A percentile compares a stretch with the other conserved stretches of the same genome.
phyloP scores from a whole-genome alignment of 768 basidiomycete genomes.

The Trametes cingulata region DNA sequence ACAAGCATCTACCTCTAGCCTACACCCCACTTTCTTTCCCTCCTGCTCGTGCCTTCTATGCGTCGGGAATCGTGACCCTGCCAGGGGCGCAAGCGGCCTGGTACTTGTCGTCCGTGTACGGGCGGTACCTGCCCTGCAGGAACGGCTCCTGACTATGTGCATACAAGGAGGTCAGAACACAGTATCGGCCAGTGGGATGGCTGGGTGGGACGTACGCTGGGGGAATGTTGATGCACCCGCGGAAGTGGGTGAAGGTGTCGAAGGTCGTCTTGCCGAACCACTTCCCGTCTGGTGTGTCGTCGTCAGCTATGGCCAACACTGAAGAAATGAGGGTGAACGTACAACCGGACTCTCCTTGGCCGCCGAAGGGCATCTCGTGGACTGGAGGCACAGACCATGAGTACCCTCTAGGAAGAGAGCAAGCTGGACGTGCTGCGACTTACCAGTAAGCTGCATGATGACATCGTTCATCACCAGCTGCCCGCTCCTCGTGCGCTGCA shows the following conservation, averaged over 20 bases:
- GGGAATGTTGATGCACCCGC: constrained; percentile 28
- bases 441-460: constrained; percentile 53
- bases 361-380: constrained; percentile 49
- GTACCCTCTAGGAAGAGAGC: background rate
- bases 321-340: constrained; percentile 27
- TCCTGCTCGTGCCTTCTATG: background rate
- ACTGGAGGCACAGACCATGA: constrained; percentile 28
- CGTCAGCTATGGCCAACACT: background rate
- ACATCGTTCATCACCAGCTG: constrained; percentile 60
- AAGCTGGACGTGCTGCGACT: constrained; percentile 11
- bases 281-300: constrained; percentile 47
- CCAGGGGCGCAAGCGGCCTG: constrained; percentile 5
- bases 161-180: too few species aligned
- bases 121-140: constrained; percentile 32
- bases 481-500: constrained; percentile 58
- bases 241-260: constrained; percentile 37
- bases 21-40: background rate
- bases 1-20: background rate
- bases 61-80: constrained; percentile 14
- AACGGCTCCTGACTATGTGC: constrained; percentile 29
- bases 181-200: too few species aligned
- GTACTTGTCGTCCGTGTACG: constrained; percentile 33
- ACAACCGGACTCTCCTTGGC: constrained; percentile 69
- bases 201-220: constrained; percentile 25
- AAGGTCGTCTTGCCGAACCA: constrained; percentile 55